Percentiles rank a stretch among this genome's conserved stretches.
Evolutionary conservation across 2,329 filamentous ascomycete species (phyloP).

Genomic region (Gaeumannomyces sp.): DNA sequence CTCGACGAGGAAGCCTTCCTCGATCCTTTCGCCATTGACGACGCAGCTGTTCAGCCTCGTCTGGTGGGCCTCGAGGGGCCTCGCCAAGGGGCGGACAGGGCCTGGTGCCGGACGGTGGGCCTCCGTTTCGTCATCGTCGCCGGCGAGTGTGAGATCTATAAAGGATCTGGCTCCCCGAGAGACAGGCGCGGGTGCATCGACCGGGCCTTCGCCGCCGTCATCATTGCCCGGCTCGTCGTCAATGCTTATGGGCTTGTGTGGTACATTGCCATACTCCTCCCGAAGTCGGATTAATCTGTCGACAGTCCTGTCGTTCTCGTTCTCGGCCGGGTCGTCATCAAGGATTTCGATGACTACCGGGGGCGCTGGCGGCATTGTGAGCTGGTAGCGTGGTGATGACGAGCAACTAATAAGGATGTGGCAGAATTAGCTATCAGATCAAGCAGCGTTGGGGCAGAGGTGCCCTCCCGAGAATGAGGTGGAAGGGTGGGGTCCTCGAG

Average conservation of each 20-base stretch:
- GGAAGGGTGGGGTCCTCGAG: no score
- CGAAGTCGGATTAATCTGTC: neutral
- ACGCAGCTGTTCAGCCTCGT: neutral
- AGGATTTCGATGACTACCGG: neutral
- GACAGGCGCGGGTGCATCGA: no score
- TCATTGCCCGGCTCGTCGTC: neutral
- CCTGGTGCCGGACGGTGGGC: no score
- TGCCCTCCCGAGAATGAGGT: neutral
- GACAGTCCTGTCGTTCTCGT: neutral
- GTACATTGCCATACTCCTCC: neutral
- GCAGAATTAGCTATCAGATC: neutral
- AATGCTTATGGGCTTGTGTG: neutral
- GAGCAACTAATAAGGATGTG: no score
- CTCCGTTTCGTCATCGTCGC: neutral
- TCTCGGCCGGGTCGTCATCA: neutral
- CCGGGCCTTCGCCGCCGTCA: neutral
- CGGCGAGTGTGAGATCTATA: neutral
- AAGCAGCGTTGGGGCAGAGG: no score
- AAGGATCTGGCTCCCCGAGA: neutral
- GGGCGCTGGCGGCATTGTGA: neutral
- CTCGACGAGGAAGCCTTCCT: neutral
- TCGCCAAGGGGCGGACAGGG: neutral
- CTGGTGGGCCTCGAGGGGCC: neutral
- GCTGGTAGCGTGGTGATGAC: no score
- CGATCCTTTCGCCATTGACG: neutral